phyloP scores from a whole-genome alignment of 2,329 filamentous ascomycete genomes.

The Setomelanomma holmii region DNA sequence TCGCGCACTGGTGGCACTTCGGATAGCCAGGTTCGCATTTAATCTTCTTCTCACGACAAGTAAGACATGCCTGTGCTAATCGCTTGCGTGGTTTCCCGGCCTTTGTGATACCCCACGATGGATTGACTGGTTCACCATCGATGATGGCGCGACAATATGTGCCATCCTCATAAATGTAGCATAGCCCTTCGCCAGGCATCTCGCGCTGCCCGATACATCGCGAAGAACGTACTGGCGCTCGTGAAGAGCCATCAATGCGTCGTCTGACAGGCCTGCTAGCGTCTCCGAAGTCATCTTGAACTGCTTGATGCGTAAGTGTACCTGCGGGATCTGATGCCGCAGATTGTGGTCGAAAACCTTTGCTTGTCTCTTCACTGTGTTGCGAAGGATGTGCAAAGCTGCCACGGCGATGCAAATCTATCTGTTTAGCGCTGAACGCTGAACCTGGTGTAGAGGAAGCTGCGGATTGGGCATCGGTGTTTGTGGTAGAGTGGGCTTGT shows the following conservation, averaged over 20 bases:
- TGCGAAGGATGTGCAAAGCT: constrained; percentile 29
- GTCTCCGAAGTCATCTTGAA: constrained; percentile 42
- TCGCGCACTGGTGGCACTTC: constrained; percentile 90
- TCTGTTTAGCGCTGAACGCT: constrained; percentile 24
- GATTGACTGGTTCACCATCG: constrained; percentile 85
- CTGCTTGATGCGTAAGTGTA: constrained; percentile 19
- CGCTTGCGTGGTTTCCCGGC: constrained; percentile 92
- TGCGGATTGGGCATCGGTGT: constrained; percentile 29
- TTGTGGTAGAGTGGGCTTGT: constrained; percentile 18
- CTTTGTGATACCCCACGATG: constrained; percentile 92
- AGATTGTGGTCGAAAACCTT: constrained; percentile 31
- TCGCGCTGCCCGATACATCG: constrained; percentile 55
- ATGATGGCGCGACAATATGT: constrained; percentile 83
- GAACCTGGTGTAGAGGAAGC: constrained; percentile 32
- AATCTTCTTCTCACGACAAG: constrained; percentile 96
- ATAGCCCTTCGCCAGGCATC: constrained; percentile 78
- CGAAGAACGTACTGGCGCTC: constrained; percentile 41
- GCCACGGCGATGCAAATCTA: constrained; percentile 32
- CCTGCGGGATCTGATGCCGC: constrained; percentile 32
- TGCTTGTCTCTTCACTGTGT: constrained; percentile 29
- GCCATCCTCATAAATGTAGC: constrained; percentile 87
- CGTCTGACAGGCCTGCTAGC: constrained; percentile 38
- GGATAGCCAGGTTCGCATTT: constrained; percentile 91
- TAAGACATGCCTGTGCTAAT: constrained; percentile 89
- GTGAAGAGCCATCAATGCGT: constrained; percentile 42